phyloP scores from a whole-genome alignment of 2,329 filamentous ascomycete species.

The Colletotrichum sp. region DNA sequence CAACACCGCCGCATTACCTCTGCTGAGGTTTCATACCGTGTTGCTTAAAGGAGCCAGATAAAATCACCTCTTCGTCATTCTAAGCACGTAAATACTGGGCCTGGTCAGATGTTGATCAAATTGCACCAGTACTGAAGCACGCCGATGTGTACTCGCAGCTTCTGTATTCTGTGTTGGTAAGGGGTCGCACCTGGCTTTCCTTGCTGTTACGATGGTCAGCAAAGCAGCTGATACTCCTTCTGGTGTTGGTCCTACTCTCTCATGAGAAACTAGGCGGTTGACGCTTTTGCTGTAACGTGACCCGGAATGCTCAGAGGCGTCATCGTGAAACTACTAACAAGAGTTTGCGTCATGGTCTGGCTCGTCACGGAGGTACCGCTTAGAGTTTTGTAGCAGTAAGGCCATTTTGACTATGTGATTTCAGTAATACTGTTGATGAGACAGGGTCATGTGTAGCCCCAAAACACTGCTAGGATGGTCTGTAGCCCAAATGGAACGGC shows the following conservation, averaged over 20 bases:
- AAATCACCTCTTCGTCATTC: not conserved
- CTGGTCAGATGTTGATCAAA: not conserved
- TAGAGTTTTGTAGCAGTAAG: not conserved
- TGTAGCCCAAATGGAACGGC: not conserved
- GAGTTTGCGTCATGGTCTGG: not conserved
- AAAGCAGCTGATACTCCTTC: not conserved
- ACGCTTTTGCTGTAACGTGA: not conserved
- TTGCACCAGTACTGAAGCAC: not conserved
- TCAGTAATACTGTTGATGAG: not conserved
- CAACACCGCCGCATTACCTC: not conserved
- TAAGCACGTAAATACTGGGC: not conserved
- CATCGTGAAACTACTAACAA: not conserved
- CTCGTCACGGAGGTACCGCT: fast-evolving
- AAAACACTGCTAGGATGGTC: not conserved
- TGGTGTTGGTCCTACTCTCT: not conserved
- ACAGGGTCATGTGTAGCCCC: not conserved
- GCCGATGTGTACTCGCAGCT: not conserved
- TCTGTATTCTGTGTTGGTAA: not conserved
- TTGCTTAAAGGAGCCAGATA: not conserved
- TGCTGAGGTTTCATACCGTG: not conserved
- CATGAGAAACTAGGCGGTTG: not conserved
- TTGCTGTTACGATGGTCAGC: not conserved
- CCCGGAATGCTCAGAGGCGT: not conserved
- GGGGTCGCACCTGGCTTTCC: not conserved
- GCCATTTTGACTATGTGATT: not conserved